phyloP scores from a whole-genome alignment of 1,284 basidiomycete genomes.

The Entoloma clypeatum region DNA sequence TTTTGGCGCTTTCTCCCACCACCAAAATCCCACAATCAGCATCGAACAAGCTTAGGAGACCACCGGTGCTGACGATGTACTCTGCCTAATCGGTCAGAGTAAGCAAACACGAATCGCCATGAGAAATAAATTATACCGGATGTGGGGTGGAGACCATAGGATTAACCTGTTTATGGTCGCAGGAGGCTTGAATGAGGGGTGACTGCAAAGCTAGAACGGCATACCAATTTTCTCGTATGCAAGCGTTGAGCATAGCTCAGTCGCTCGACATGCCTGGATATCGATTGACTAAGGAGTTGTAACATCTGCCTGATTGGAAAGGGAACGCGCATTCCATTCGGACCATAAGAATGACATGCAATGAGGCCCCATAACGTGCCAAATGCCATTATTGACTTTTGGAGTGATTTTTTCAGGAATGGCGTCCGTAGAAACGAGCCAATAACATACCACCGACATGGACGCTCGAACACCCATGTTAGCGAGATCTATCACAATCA shows the following conservation, averaged over 20 bases:
- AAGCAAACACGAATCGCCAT: background rate
- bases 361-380: conserved; percentile 84
- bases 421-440: background rate
- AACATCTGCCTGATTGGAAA: conserved; percentile 84
- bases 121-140: conserved; percentile 36
- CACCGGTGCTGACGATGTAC: conserved; percentile 86
- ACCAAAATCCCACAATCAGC: conserved; percentile 84
- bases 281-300: conserved; percentile 76
- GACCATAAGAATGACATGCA: conserved; percentile 80
- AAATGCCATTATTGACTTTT: conserved; percentile 81
- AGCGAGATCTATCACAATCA: conserved; percentile 51
- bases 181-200: conserved; percentile 7
- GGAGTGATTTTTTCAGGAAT: conserved; percentile 7
- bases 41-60: conserved; percentile 78
- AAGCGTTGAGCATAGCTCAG: conserved; percentile 78
- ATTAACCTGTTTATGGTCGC: conserved; percentile 59
- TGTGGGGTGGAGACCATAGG: conserved; percentile 71
- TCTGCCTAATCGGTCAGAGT: conserved; percentile 49
- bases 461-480: conserved; percentile 83
- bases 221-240: conserved; percentile 73
- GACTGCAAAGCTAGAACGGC: conserved; percentile 21
- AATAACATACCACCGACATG: conserved; percentile 69
- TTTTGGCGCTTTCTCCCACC: conserved; percentile 84
- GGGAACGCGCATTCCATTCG: conserved; percentile 77
- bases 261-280: conserved; percentile 82